Percentiles rank a stretch among this genome's conserved stretches.
Conservation (phyloP, 352 stramenopile species). For the Globisporangium cederbergense region DNA sequence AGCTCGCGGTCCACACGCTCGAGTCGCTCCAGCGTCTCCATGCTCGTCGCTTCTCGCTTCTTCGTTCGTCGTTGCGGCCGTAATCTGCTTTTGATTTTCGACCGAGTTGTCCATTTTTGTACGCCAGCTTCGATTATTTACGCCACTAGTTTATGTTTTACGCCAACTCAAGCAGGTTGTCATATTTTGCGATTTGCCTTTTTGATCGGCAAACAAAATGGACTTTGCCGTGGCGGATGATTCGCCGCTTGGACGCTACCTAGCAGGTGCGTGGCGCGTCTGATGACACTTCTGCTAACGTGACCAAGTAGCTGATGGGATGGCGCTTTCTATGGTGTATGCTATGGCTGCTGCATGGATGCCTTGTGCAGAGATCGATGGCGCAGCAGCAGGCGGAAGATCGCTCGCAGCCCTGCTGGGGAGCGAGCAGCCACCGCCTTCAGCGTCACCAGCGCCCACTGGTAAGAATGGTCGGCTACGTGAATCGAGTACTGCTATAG, state of each 20-base stretch:
- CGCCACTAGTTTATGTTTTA: too few species aligned
- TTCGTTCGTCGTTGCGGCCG: background rate
- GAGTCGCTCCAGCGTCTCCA: constrained; percentile 35
- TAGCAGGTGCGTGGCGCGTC: constrained; percentile 30
- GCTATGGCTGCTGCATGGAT: background rate
- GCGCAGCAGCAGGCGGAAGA: background rate
- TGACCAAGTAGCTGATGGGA: background rate
- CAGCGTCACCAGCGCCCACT: background rate
- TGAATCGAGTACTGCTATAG: constrained; percentile 7
- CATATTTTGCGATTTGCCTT: too few species aligned
- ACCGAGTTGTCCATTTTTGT: background rate
- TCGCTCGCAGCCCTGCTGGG: constrained; percentile 18
- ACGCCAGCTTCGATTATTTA: too few species aligned
- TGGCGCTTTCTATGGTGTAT: background rate
- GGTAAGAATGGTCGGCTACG: background rate
- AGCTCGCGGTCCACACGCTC: constrained; percentile 43
- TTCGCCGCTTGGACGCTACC: constrained; percentile 58
- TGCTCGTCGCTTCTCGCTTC: constrained; percentile 4
- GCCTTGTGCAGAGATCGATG: constrained; percentile 10
- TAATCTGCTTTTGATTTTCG: too few species aligned
- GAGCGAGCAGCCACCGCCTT: constrained; percentile 3
- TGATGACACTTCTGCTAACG: background rate
- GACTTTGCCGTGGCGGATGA: constrained; percentile 35
- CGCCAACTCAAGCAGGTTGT: too few species aligned
- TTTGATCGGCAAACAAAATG: constrained; percentile 24